Evolutionary conservation across 768 basidiomycete genomes (phyloP).

Genomic region (Mycena amicta): DNA sequence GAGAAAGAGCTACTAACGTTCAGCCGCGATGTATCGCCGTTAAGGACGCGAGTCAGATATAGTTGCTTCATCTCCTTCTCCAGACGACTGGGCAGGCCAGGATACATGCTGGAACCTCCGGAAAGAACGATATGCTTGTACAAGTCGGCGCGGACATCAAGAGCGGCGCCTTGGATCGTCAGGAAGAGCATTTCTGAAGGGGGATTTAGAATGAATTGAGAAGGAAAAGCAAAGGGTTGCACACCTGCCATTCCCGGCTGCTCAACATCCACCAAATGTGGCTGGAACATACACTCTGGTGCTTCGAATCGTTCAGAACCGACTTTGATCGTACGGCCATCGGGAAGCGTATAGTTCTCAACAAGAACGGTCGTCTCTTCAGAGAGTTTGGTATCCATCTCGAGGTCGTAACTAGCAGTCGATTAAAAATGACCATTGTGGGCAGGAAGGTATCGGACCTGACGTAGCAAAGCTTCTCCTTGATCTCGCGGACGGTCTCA

Average conservation of each 20-base stretch:
- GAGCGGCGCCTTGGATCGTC: constrained; percentile 88
- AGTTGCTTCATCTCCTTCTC: constrained; percentile 99
- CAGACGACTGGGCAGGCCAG: constrained; percentile 91
- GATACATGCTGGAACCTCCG: constrained; percentile 98
- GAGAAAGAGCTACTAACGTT: constrained; percentile 60
- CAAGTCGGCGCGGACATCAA: constrained; percentile 86
- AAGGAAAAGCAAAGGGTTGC: constrained; percentile 22
- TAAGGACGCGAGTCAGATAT: constrained; percentile 89
- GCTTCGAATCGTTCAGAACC: constrained; percentile 98
- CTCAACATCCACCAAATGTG: constrained; percentile 94
- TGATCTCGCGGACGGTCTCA: constrained; percentile 98
- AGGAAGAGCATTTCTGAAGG: constrained; percentile 97
- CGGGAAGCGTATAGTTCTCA: constrained; percentile 81
- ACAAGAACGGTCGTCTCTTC: constrained; percentile 97
- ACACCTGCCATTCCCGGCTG: constrained; percentile 93
- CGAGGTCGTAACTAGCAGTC: constrained; percentile 83
- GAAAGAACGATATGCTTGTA: constrained; percentile 99
- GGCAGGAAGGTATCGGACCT: constrained; percentile 53
- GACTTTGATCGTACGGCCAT: constrained; percentile 95
- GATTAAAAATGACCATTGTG: background rate
- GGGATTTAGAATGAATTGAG: background rate
- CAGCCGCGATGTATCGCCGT: constrained; percentile 78
- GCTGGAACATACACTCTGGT: constrained; percentile 99
- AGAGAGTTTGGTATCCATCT: constrained; percentile 86
- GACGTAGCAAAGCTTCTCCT: constrained; percentile 98